A percentile compares a stretch with the other conserved stretches of the same genome.
Conservation (phyloP, 306 rosid genomes). For the Urtica urens region DNA sequence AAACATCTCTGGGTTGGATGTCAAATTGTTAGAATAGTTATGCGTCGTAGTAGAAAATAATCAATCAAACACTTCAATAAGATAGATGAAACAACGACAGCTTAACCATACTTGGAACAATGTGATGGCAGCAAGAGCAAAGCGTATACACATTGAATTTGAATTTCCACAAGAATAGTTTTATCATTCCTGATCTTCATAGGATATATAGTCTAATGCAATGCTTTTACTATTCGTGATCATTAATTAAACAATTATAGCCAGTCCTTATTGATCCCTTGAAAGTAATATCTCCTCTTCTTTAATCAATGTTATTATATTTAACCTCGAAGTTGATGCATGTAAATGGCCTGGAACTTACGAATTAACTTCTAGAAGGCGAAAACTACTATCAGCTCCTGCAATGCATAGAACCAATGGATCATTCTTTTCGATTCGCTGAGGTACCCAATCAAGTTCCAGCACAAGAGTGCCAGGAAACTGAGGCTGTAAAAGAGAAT, state of each 20-base stretch:
- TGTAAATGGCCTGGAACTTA: conserved; percentile 26
- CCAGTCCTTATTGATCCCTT: no score
- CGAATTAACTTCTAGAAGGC: conserved; percentile 66
- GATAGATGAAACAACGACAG: background rate
- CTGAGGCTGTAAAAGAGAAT: conserved; percentile 88
- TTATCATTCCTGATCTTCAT: background rate
- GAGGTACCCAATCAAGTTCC: conserved; percentile 98
- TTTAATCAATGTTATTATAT: no score
- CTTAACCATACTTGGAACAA: background rate
- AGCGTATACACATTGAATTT: background rate
- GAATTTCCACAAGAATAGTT: background rate
- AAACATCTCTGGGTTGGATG: no score
- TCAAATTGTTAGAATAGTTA: no score
- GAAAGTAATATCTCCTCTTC: no score
- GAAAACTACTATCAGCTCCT: conserved; percentile 97
- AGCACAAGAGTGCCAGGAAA: conserved; percentile 84
- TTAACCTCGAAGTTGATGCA: background rate
- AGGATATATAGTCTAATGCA: background rate
- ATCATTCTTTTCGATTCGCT: conserved; percentile 69
- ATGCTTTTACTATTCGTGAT: background rate
- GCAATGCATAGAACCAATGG: conserved; percentile 92
- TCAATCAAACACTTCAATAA: background rate
- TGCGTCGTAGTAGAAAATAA: no score
- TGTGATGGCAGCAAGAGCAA: background rate
- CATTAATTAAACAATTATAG: background rate